These are phyloP conservation scores for Elaeis oleifera DNA, from an alignment of 202 grass and related monocot species.

Conservation along the genomic window DNA sequence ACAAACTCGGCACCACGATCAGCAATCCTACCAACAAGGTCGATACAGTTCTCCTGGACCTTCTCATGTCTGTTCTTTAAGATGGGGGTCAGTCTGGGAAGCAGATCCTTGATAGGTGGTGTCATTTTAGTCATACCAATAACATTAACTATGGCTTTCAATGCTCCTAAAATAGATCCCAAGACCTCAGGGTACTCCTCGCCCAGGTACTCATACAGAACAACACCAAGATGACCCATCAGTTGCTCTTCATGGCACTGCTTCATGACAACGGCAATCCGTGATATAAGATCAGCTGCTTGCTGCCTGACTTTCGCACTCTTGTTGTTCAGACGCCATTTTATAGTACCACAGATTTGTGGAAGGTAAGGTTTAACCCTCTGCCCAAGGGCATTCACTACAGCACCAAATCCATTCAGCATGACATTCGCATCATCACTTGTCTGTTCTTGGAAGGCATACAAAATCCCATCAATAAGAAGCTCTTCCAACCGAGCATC, in stretches of 20 bases:
- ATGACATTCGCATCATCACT: constrained; percentile 99
- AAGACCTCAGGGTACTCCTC: constrained; percentile 98
- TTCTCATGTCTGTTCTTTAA: constrained; percentile 98
- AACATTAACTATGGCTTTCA: constrained; percentile 97
- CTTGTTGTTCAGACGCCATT: constrained; percentile 98
- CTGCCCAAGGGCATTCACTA: constrained; percentile 82
- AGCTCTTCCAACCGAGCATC: constrained; percentile 83
- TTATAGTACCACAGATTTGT: constrained; percentile 98
- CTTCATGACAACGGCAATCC: constrained; percentile 94
- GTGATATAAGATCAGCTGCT: constrained; percentile 87
- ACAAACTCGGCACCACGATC: constrained; percentile 98
- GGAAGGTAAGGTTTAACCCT: constrained; percentile 91
- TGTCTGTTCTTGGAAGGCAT: constrained; percentile 98
- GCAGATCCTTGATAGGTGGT: constrained; percentile 91
- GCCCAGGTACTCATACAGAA: constrained; percentile 88
- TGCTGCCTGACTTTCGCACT: constrained; percentile 96
- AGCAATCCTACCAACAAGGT: constrained; percentile 94
- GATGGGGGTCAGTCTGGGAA: constrained; percentile 87
- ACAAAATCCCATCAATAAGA: constrained; percentile 92
- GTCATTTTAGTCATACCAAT: constrained; percentile 99
- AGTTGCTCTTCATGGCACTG: constrained; percentile 97
- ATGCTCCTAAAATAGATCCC: constrained; percentile 84
- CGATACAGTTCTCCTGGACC: constrained; percentile 98
- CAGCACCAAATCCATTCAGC: constrained; percentile 98
- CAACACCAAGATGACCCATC: constrained; percentile 95